Evolutionary conservation across 805 yeast genomes (phyloP).

Genomic region (Sugiyamaella lignohabitans): DNA sequence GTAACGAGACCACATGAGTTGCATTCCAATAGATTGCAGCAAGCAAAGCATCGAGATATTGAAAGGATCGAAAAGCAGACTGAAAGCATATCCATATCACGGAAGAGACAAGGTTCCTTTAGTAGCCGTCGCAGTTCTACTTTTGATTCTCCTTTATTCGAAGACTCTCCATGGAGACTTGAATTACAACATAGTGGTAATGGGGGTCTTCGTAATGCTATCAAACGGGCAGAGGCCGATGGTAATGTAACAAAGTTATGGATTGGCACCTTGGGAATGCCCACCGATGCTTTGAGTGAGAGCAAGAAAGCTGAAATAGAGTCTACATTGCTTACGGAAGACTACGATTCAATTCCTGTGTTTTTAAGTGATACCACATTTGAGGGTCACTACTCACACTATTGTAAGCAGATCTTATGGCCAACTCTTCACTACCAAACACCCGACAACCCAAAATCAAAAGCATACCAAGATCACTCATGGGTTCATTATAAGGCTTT

Average conservation of each 20-base stretch:
- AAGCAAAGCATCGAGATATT: constrained; percentile 3
- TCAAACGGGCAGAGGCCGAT: constrained; percentile 47
- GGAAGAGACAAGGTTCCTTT: constrained; percentile 6
- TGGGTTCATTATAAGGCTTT: constrained; percentile 77
- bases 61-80: not conserved
- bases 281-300: constrained; percentile 72
- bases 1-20: constrained; percentile 20
- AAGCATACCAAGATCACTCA: constrained; percentile 92
- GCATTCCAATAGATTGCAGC: not conserved
- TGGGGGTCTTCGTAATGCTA: constrained; percentile 82
- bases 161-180: constrained; percentile 64
- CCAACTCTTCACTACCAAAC: constrained; percentile 92
- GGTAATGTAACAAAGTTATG: constrained; percentile 42
- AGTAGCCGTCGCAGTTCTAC: constrained; percentile 2
- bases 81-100: not conserved
- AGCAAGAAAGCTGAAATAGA: constrained; percentile 50
- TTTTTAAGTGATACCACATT: constrained; percentile 72
- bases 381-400: constrained; percentile 85
- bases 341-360: constrained; percentile 58
- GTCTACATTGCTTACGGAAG: constrained; percentile 34
- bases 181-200: constrained; percentile 70
- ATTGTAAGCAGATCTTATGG: constrained; percentile 93
- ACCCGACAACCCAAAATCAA: constrained; percentile 89
- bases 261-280: constrained; percentile 92
- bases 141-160: constrained; percentile 5